A percentile compares a stretch with the other conserved stretches of the same genome.
phyloP scores from a whole-genome alignment of 2,329 filamentous ascomycete species.

The Penicillium griseofulvum region DNA sequence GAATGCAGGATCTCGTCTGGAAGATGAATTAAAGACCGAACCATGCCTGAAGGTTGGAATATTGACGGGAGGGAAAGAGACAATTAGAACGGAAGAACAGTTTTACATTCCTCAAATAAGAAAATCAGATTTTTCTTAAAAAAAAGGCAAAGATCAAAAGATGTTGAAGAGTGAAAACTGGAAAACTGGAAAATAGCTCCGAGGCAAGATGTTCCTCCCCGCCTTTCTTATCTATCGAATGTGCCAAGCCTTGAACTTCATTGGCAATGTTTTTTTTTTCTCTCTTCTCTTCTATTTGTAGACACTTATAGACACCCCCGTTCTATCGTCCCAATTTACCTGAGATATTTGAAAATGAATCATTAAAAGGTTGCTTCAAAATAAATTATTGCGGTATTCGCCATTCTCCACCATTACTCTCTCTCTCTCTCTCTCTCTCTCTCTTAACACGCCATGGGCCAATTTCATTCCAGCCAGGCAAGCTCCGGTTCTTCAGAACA shows the following conservation, averaged over 20 bases:
- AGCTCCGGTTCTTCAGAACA: constrained; percentile 18
- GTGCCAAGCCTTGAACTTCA: background rate
- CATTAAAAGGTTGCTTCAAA: background rate
- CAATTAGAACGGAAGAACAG: background rate
- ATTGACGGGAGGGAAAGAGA: background rate
- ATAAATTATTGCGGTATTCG: background rate
- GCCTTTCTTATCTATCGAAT: background rate
- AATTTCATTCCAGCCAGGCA: constrained; percentile 40
- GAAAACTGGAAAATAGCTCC: background rate
- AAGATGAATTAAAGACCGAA: constrained; percentile 44
- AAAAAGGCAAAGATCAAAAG: background rate
- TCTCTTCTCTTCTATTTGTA: background rate
- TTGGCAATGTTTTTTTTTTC: background rate
- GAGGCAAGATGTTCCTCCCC: background rate
- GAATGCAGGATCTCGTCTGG: constrained; percentile 84
- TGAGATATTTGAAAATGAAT: background rate
- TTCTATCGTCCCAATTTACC: background rate
- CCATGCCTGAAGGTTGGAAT: constrained; percentile 27
- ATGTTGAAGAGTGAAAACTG: background rate
- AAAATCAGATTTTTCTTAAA: background rate
- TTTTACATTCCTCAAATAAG: background rate
- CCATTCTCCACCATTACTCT: background rate
- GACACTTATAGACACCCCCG: background rate
- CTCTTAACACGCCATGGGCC: constrained; percentile 37
- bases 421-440: background rate